These are phyloP conservation scores for Vigna mungo DNA, from an alignment of 306 rosid species.

Conservation along the genomic window DNA sequence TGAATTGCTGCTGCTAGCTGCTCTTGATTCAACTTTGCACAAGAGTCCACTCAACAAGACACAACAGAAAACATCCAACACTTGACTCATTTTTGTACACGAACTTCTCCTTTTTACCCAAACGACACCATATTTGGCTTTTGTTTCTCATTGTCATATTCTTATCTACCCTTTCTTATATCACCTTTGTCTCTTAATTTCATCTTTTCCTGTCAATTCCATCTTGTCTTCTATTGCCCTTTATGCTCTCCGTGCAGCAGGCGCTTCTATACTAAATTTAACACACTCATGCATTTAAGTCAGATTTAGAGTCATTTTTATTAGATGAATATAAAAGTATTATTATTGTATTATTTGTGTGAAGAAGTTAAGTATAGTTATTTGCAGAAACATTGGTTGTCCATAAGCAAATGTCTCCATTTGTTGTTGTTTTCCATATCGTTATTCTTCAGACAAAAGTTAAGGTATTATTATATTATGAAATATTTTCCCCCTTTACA, in stretches of 20 bases:
- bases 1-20: conserved; percentile 7
- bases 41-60: conserved; percentile 45
- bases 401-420: conserved; percentile 41
- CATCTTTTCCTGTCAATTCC: conserved; percentile 41
- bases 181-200: conserved; percentile 47
- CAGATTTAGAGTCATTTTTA: neutral
- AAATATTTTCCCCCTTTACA: conserved; percentile 28
- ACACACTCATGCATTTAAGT: neutral
- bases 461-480: conserved; percentile 22
- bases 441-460: conserved; percentile 39
- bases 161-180: conserved; percentile 19
- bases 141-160: conserved; percentile 39
- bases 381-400: conserved; percentile 33
- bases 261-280: neutral
- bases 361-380: conserved; percentile 16
- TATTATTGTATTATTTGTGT: neutral
- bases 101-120: conserved; percentile 19
- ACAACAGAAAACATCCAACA: conserved; percentile 46
- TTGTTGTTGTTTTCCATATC: conserved; percentile 33
- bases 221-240: conserved; percentile 14
- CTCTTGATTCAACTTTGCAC: conserved; percentile 42
- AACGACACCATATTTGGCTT: neutral
- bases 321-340: neutral
- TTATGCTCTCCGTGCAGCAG: conserved; percentile 32
- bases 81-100: conserved; percentile 31